Percentiles rank a stretch among this genome's conserved stretches.
phyloP scores from a whole-genome alignment of 1,284 basidiomycete species.

The Anthracocystis walkeri region DNA sequence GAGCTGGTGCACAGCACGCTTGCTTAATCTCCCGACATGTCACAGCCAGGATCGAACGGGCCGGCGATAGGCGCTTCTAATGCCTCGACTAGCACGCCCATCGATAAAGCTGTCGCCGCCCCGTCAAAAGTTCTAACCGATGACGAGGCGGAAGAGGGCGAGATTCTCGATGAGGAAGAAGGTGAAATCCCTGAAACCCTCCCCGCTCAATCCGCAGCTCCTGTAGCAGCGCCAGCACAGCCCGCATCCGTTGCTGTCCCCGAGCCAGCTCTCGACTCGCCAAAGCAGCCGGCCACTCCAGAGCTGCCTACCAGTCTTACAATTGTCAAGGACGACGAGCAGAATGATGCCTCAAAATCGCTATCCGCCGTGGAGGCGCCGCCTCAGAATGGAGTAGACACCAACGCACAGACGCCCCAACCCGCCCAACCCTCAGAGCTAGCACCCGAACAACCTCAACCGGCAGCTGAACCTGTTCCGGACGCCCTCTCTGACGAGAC shows the following conservation, averaged over 20 bases:
- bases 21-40: conserved; percentile 13
- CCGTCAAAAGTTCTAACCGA: conserved; percentile 18
- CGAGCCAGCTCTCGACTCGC: conserved; percentile 12
- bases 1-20: neutral
- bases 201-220: conserved; percentile 2
- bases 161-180: conserved; percentile 50
- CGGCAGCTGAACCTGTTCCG: neutral
- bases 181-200: conserved; percentile 39
- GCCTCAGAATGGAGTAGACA: neutral
- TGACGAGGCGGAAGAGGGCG: conserved; percentile 52
- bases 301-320: conserved; percentile 7
- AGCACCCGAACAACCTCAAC: conserved; percentile 1
- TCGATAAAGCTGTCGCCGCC: conserved; percentile 4
- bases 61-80: conserved; percentile 5
- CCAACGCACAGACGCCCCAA: neutral
- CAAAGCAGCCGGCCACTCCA: conserved; percentile 21
- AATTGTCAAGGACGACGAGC: neutral
- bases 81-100: conserved; percentile 6
- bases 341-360: neutral
- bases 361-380: neutral
- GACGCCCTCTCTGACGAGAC: neutral
- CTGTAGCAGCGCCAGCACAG: conserved; percentile 7
- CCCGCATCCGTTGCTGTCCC: neutral
- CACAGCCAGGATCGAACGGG: conserved; percentile 26
- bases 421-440: neutral